Base-by-base conservation (phyloP, 2,329 filamentous ascomycete genomes). In the Xylariaceae sp. region DNA sequence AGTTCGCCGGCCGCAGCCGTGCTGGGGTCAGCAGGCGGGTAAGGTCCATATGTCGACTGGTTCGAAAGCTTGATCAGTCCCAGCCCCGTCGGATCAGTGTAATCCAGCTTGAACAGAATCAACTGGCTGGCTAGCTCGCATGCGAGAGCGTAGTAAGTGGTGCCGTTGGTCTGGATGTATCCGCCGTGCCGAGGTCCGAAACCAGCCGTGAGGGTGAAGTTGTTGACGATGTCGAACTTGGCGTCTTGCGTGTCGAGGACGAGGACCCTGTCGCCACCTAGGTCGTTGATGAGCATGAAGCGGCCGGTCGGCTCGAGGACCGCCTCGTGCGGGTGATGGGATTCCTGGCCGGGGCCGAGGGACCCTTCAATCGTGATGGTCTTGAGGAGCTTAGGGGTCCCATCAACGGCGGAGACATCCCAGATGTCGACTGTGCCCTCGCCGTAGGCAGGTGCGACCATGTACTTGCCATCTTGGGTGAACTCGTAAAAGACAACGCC, bases 111-210 rank as follows among this genome's bases (percentile, higher is more conserved):
- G 61, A 67, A 76, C 42, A 74, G 65, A 49, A 69, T 56, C 41
- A 76, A 60, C 34, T 67, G 44, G 64, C 68, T 77, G 53, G 61
- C 63, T 12, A 73, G 57, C 64, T 78, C 75, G 57, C 70, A 72
- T 25, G 67, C 66, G 23, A 76, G 54, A 16, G 71, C 56, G 65
- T 75, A 77, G 64, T 73, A 72, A 2, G 67, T 70, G 14, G 69
- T 50, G 32, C 54, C 45, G 8, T 44, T 55, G 35, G 55, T 55
- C 2, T 65, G 66, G 58, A 70, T 69, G 62, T 75, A 77, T 53
- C 66, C 66, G 39, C 72, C 74, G 55, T 78, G 75, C 16, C 75
- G 73, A 3, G 75, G 75, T 1, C 75, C 75, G 32, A 67, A 69
- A 45, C 70, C 71, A 10, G 63, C 54, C 10, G 65, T 62, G 45